Conservation (phyloP, 1,139 yeast genomes). For the Wickerhamomyces sp. region DNA sequence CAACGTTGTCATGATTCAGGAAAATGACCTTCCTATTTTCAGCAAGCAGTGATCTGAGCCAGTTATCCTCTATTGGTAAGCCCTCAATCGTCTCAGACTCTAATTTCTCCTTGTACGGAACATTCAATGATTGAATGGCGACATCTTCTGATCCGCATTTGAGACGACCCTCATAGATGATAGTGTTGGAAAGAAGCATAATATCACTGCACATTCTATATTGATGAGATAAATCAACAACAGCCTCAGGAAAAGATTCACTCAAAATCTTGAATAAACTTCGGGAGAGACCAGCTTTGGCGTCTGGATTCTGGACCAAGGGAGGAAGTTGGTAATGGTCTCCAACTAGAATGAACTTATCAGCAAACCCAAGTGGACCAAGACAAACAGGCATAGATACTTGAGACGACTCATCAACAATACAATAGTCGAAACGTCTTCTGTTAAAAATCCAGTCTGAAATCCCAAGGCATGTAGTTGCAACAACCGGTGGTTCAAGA, state of each 20-base stretch:
- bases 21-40: constrained; percentile 61
- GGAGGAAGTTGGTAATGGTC: constrained; percentile 94
- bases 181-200: constrained; percentile 73
- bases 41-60: constrained; percentile 44
- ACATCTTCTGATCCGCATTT: constrained; percentile 69
- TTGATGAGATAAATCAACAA: constrained; percentile 73
- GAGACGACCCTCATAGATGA: constrained; percentile 71
- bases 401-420: constrained; percentile 95
- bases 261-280: constrained; percentile 75
- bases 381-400: constrained; percentile 85
- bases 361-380: constrained; percentile 78
- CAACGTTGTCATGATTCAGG: constrained; percentile 67
- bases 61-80: constrained; percentile 25
- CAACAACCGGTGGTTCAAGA: constrained; percentile 67
- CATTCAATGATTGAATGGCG: constrained; percentile 46
- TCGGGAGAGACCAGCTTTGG: constrained; percentile 64
- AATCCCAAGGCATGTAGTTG: constrained; percentile 82
- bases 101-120: constrained; percentile 34
- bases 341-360: constrained; percentile 84
- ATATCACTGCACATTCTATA: constrained; percentile 92
- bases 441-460: constrained; percentile 52
- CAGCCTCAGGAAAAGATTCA: constrained; percentile 65
- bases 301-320: constrained; percentile 57
- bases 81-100: constrained; percentile 4
- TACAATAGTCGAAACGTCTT: constrained; percentile 79